Evolutionary conservation across 306 rosid genomes (phyloP), one percentile per base, ranked within the genome.

Genomic region (Glycine tomentella): DNA sequence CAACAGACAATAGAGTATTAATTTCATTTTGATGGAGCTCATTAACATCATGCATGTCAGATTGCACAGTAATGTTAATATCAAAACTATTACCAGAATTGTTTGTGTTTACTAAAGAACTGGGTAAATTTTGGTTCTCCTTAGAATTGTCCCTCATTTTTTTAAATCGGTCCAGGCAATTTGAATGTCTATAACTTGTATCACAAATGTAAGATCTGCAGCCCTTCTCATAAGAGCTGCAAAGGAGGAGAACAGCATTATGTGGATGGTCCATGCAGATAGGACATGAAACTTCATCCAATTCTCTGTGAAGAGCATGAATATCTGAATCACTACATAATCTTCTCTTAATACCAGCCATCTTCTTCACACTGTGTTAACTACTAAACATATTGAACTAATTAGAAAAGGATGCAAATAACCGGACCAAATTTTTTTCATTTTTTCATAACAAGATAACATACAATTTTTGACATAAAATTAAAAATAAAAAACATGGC

Each of bases 211-310:
- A 95, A 84, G 98, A 88, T 81, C 93, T 91, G 91, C 98, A 95
- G 90, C 98, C 98, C 89, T 92, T 95, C 40, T 95, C 97, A 82
- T 95, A 91, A 25, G 98, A 95, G 93, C 97, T 95, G 89, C 98
- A 95, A 77, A 81, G 91, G 76, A 95, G 97, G 83, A 95, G 95
- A 89, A 95, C 98, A 78, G 98, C 98, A 91, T 95, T 95, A 92
- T 95, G 98, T 74, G 98, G 98, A 87, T 95, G 98, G 86, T 95
- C 98, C 97, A 95, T 95, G 95, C 98, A 95, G 91, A 95, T 91
- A 62, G 98, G 91, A 91, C 98, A 95, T 81, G 97, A 90, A 85
- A 91, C 92, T 59, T 92, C 98, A 90, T 95, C 98, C 95, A 95
- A 86, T 91, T 95, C 98, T 95, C 89, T 92, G 93, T 91, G 91